A percentile compares a stretch with the other conserved stretches of the same genome.
Conservation (phyloP, 2,329 filamentous ascomycete species). For the Diaporthe capsici region DNA sequence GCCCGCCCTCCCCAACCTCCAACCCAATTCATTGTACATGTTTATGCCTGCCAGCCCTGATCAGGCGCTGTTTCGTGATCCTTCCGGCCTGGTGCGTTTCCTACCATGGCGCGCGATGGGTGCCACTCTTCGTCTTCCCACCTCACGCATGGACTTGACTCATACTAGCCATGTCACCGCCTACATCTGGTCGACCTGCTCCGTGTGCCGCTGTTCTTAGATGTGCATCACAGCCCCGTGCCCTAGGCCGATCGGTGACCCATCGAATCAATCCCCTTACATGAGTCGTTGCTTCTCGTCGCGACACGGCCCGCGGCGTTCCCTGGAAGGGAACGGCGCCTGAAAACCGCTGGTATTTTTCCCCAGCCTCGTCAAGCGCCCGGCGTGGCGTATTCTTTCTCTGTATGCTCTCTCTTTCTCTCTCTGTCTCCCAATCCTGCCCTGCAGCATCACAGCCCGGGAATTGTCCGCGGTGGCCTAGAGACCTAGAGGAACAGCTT, state of each 20-base stretch:
- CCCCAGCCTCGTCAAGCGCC: too few species aligned
- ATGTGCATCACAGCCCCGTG: background rate
- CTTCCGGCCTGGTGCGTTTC: background rate
- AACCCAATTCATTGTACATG: background rate
- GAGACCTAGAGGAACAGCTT: constrained; percentile 70
- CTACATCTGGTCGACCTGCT: background rate
- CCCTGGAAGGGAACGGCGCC: too few species aligned
- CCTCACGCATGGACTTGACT: background rate
- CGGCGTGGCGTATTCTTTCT: too few species aligned
- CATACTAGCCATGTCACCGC: background rate
- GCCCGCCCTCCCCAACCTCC: background rate
- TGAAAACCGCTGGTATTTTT: background rate
- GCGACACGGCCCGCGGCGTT: background rate
- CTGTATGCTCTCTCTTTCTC: too few species aligned
- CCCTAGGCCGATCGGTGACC: too few species aligned
- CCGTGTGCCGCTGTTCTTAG: too few species aligned
- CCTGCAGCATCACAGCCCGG: too few species aligned
- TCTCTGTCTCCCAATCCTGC: too few species aligned
- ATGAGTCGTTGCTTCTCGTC: background rate
- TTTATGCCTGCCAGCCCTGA: background rate
- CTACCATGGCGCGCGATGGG: background rate
- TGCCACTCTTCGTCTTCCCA: background rate
- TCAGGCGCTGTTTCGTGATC: background rate
- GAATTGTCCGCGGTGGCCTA: too few species aligned
- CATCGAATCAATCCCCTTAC: too few species aligned